A percentile compares a stretch with the other conserved stretches of the same genome.
Conservation (phyloP, 1,284 basidiomycete species). For the Somion occarium region DNA sequence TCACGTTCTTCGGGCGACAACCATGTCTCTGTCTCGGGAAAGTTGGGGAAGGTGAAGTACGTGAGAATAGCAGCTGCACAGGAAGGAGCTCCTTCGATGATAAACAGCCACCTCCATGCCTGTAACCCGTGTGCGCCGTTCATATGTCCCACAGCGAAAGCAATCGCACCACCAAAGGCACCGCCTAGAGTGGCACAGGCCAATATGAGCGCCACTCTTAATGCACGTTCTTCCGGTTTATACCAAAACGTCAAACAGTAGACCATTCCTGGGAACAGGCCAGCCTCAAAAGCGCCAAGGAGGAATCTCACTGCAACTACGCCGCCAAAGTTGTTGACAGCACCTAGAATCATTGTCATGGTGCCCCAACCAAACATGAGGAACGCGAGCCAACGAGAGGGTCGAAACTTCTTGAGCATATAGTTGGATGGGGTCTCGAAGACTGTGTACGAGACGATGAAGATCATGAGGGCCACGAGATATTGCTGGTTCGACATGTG, state of each 20-base stretch:
- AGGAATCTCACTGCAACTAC: constrained; percentile 47
- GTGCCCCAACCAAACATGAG: constrained; percentile 38
- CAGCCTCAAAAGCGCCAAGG: constrained; percentile 62
- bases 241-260: constrained; percentile 37
- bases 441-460: constrained; percentile 32
- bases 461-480: constrained; percentile 34
- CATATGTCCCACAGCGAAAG: constrained; percentile 12
- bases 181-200: constrained; percentile 36
- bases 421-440: constrained; percentile 37
- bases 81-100: constrained; percentile 28
- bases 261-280: constrained; percentile 60
- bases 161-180: constrained; percentile 18
- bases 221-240: constrained; percentile 34
- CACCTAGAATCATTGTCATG: constrained; percentile 32
- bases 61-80: constrained; percentile 9
- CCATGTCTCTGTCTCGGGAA: constrained; percentile 12
- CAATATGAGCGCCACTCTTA: constrained; percentile 34
- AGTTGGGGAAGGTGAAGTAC: constrained; percentile 10
- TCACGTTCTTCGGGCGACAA: constrained; percentile 10
- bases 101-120: constrained; percentile 32
- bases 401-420: constrained; percentile 37
- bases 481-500: constrained; percentile 30
- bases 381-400: constrained; percentile 32
- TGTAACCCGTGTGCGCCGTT: constrained; percentile 7
- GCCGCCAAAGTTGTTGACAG: constrained; percentile 29